Percentiles rank a stretch among this genome's conserved stretches.
Conservation (phyloP, 2,329 filamentous ascomycete species). For the Cytospora leucostoma region DNA sequence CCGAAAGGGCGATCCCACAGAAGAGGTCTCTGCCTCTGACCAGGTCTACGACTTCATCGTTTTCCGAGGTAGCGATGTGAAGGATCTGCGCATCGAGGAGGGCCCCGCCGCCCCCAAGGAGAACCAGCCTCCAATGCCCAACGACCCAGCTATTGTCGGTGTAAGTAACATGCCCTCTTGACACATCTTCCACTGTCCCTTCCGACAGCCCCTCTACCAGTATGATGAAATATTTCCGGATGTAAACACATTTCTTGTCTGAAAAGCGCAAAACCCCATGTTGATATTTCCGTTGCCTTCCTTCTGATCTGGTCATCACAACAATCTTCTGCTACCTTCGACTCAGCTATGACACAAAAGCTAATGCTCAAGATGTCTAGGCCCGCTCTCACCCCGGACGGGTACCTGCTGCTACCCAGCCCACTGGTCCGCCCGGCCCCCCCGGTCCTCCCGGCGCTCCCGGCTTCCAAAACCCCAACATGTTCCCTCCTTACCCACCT, state of each 20-base stretch:
- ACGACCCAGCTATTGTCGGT: slow-evolving; percentile 88
- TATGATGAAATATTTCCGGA: slow-evolving; percentile 96
- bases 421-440: slow-evolving; percentile 34
- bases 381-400: slow-evolving; percentile 41
- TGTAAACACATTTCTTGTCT: slow-evolving; percentile 84
- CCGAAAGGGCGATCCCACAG: slow-evolving; percentile 72
- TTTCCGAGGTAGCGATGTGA: slow-evolving; percentile 96
- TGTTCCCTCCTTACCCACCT: slow-evolving; percentile 35
- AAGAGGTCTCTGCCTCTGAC: slow-evolving; percentile 82
- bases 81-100: slow-evolving; percentile 93
- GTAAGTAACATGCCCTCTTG: slow-evolving; percentile 65
- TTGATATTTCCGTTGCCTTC: slow-evolving; percentile 99
- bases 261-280: slow-evolving; percentile 92
- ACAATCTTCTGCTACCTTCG: slow-evolving; percentile 27
- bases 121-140: slow-evolving; percentile 76
- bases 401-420: slow-evolving; percentile 23
- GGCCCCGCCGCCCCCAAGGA: slow-evolving; percentile 71
- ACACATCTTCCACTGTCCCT: slow-evolving; percentile 14
- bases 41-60: slow-evolving; percentile 98
- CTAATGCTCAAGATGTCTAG: slow-evolving; percentile 38
- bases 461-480: slow-evolving; percentile 33
- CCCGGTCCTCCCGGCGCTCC: slow-evolving; percentile 33
- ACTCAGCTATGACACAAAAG: slow-evolving; percentile 27
- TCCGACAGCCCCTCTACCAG: slow-evolving; percentile 35
- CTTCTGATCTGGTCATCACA: slow-evolving; percentile 73